Evolutionary conservation across 2,329 filamentous ascomycete genomes (phyloP).

Genomic region (Colletotrichum trifolii): DNA sequence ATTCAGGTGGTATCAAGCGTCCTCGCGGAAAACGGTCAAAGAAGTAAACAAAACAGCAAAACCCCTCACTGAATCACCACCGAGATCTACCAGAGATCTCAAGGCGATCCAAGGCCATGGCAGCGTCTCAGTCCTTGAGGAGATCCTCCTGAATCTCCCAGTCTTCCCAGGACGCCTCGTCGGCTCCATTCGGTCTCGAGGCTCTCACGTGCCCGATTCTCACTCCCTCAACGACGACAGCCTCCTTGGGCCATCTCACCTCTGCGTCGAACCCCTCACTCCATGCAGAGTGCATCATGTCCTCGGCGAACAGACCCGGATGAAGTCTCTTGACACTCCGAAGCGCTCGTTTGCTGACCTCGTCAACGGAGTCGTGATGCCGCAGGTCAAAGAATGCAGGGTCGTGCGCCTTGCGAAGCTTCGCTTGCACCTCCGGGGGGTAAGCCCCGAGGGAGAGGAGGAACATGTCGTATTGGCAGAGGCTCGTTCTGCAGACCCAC

Average conservation of each 20-base stretch:
- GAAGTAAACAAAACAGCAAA: no score
- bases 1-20: no score
- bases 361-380: slow-evolving; percentile 68
- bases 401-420: slow-evolving; percentile 59
- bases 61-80: no score
- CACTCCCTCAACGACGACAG: slow-evolving; percentile 51
- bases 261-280: slow-evolving; percentile 47
- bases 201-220: slow-evolving; percentile 50
- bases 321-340: slow-evolving; percentile 58
- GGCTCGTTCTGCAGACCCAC: slow-evolving; percentile 48
- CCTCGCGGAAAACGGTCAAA: no score
- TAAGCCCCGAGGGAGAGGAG: slow-evolving; percentile 57
- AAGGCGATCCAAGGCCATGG: background rate
- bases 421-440: slow-evolving; percentile 56
- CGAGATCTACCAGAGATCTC: background rate
- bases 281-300: slow-evolving; percentile 44
- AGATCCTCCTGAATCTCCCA: slow-evolving; percentile 55
- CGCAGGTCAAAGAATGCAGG: slow-evolving; percentile 63
- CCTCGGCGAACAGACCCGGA: slow-evolving; percentile 44
- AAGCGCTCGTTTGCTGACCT: slow-evolving; percentile 65
- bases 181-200: slow-evolving; percentile 59
- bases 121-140: slow-evolving; percentile 30
- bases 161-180: slow-evolving; percentile 63
- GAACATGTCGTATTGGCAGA: slow-evolving; percentile 51
- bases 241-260: slow-evolving; percentile 52